Conservation (phyloP, 108 stramenopile species). For the Stephanodiscus triporus region DNA sequence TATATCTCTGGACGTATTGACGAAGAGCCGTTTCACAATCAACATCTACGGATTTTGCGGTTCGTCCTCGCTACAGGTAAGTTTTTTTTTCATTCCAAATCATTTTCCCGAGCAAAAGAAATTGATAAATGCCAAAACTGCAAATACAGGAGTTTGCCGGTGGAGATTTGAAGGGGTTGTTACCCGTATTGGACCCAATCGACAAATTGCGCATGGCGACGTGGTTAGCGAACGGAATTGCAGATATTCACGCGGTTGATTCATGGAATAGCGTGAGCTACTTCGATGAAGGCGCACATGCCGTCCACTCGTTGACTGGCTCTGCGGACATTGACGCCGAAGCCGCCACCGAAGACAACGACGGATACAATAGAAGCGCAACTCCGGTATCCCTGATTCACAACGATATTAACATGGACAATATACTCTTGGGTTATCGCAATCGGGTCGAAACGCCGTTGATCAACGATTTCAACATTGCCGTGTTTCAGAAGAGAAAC, state of each 20-base stretch:
- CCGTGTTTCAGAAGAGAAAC: conserved; percentile 74
- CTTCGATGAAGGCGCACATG: not conserved
- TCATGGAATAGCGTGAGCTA: not conserved
- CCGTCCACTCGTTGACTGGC: conserved; percentile 1
- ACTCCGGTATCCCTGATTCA: conserved; percentile 63
- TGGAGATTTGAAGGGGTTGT: conserved; percentile 38
- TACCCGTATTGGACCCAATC: conserved; percentile 32
- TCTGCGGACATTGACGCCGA: not conserved
- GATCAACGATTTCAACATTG: conserved; percentile 90
- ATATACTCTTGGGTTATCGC: conserved; percentile 62
- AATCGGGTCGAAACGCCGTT: conserved; percentile 58
- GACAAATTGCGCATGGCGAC: conserved; percentile 70
- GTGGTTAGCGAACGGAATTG: conserved; percentile 68
- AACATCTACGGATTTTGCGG: conserved; percentile 76
- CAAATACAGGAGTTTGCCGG: conserved; percentile 57
- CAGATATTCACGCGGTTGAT: conserved; percentile 72
- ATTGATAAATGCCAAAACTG: too few species aligned
- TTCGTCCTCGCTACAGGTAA: conserved; percentile 32
- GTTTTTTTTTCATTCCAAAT: too few species aligned
- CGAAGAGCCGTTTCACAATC: conserved; percentile 64
- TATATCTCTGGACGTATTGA: conserved; percentile 80
- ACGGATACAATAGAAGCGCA: not conserved
- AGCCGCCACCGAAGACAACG: not conserved
- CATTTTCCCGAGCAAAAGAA: too few species aligned
- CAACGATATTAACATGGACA: conserved; percentile 82